A percentile compares a stretch with the other conserved stretches of the same genome.
Evolutionary conservation across 2,329 filamentous ascomycete species (phyloP).

Genomic region (Sarocladium oryzae): DNA sequence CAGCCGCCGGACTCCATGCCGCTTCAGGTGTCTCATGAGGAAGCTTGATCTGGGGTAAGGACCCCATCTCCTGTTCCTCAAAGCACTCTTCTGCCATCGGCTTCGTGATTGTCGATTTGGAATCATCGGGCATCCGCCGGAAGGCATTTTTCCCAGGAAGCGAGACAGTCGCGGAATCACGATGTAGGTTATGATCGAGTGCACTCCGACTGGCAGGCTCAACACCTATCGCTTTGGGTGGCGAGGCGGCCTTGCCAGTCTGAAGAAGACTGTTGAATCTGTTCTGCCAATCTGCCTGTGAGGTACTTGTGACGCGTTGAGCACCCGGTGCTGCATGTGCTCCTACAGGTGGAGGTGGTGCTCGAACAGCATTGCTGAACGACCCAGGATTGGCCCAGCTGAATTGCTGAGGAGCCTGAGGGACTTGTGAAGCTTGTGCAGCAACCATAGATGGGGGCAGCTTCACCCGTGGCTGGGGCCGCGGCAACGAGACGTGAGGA

Average conservation of each 20-base stretch:
- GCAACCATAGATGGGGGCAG: conserved; percentile 54
- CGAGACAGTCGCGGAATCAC: conserved; percentile 61
- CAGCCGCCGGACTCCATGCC: conserved; percentile 54
- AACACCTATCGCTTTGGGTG: conserved; percentile 53
- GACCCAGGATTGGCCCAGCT: conserved; percentile 29
- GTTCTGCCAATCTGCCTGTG: conserved; percentile 63
- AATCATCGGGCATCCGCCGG: conserved; percentile 26
- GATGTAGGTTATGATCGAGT: conserved; percentile 47
- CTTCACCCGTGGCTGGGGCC: conserved; percentile 68
- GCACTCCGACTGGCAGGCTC: conserved; percentile 62
- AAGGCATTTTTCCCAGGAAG: conserved; percentile 36
- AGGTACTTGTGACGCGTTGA: conserved; percentile 16
- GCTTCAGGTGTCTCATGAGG: conserved; percentile 55
- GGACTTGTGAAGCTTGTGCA: conserved; percentile 15
- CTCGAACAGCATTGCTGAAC: conserved; percentile 23
- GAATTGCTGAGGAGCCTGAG: conserved; percentile 21
- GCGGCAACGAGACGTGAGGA: conserved; percentile 65
- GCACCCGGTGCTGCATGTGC: conserved; percentile 20
- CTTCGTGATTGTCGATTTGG: conserved; percentile 49
- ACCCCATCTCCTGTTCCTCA: conserved; percentile 74
- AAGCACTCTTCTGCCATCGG: conserved; percentile 75
- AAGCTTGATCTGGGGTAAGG: conserved; percentile 64
- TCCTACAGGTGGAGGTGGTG: conserved; percentile 12
- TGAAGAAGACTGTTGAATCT: conserved; percentile 75
- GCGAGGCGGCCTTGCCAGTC: conserved; percentile 56